These are phyloP conservation scores for Alternaria tenuissima DNA, from an alignment of 2,329 filamentous ascomycete genomes.

Conservation along the genomic window DNA sequence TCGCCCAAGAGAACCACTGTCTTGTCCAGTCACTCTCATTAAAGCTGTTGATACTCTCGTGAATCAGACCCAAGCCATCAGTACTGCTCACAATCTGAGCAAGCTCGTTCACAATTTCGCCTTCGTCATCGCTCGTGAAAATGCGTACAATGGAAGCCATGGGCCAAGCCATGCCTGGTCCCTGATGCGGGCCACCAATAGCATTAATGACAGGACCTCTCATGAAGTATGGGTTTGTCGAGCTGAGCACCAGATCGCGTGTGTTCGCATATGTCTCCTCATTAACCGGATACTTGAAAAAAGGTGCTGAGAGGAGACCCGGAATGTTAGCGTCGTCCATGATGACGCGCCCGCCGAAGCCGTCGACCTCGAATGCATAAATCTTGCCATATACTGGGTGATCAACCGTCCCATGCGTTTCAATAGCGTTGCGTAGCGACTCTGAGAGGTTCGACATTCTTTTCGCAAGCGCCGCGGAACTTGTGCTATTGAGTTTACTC, in stretches of 20 bases:
- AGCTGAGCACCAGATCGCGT: conserved; percentile 54
- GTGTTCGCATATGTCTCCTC: conserved; percentile 58
- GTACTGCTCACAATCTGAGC: conserved; percentile 58
- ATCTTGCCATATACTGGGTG: conserved; percentile 50
- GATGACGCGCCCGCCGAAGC: conserved; percentile 60
- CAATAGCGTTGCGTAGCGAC: conserved; percentile 55
- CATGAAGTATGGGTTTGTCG: conserved; percentile 61
- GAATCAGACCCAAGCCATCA: conserved; percentile 59
- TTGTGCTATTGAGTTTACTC: conserved; percentile 54
- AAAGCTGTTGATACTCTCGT: conserved; percentile 62
- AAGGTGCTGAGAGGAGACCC: conserved; percentile 70
- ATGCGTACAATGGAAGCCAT: conserved; percentile 62
- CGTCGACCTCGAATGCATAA: conserved; percentile 61
- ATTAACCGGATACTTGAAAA: conserved; percentile 64
- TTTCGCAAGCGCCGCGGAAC: conserved; percentile 60
- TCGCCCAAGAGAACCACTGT: conserved; percentile 63
- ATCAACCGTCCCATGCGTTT: conserved; percentile 54
- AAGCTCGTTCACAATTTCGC: conserved; percentile 57
- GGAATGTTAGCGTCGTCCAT: conserved; percentile 80
- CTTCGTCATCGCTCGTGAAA: conserved; percentile 58
- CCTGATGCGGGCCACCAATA: conserved; percentile 59
- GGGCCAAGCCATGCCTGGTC: conserved; percentile 59
- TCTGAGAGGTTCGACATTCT: conserved; percentile 66
- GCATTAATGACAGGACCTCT: conserved; percentile 58
- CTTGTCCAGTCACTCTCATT: conserved; percentile 57